A percentile compares a stretch with the other conserved stretches of the same genome.
Conservation (phyloP, 139 green algal genomes). For the Chlorella ohadii region DNA sequence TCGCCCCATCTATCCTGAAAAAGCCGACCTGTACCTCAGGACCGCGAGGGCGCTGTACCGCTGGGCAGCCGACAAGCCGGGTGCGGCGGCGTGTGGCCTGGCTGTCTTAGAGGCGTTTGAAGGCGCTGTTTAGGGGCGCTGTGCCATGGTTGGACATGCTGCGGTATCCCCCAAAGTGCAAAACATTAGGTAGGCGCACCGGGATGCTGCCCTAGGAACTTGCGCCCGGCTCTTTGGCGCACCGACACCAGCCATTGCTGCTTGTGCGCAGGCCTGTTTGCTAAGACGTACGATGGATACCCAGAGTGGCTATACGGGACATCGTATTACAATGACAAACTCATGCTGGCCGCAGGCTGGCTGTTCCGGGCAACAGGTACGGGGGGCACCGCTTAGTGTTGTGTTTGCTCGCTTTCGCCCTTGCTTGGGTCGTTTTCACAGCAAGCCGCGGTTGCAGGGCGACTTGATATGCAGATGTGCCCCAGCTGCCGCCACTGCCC, state of each 20-base stretch:
- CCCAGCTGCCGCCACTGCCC: neutral
- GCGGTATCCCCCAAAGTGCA: too few relatives aligned
- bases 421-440: too few relatives aligned
- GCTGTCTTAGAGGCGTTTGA: too few relatives aligned
- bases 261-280: conserved; percentile 15
- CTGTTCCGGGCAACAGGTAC: conserved; percentile 54
- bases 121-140: too few relatives aligned
- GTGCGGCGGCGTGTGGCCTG: conserved; percentile 4
- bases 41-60: conserved; percentile 57
- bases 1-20: neutral
- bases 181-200: too few relatives aligned
- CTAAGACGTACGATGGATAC: neutral
- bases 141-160: too few relatives aligned
- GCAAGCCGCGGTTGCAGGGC: too few relatives aligned
- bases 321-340: conserved; percentile 42
- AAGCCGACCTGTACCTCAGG: conserved; percentile 48
- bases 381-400: too few relatives aligned
- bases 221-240: neutral
- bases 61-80: conserved; percentile 40
- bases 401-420: too few relatives aligned
- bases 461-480: too few relatives aligned
- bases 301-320: neutral
- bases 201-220: too few relatives aligned
- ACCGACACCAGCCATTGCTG: too few relatives aligned
- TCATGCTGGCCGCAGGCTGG: conserved; percentile 57